Base-by-base conservation (phyloP, 164 flowering plant genomes). In the Aristolochia contorta region DNA sequence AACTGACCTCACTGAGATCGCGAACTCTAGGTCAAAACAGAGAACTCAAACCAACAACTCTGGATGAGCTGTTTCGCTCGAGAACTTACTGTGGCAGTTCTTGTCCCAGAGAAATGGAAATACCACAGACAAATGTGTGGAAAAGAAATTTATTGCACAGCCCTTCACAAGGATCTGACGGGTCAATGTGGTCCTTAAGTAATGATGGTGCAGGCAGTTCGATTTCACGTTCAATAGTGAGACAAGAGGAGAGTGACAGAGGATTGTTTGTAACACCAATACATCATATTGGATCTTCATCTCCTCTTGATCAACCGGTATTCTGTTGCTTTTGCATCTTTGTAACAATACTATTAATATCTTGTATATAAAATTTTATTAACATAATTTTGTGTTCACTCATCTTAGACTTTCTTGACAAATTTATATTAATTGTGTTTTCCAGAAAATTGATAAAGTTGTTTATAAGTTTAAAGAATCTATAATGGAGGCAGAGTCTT, bases 401-500 rank as follows among this genome's bases (percentile, higher is more conserved):
- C 43, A 6, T 58, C 19, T 19, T n/a, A 58, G 2, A 20, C 9
- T 19, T 7, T 16, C 27, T 54, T 54, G 12, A 21, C 22, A 24
- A 20, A 23, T 24, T 15, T 16, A 54, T 14, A 10, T 6, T 14
- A 5, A 2, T 16, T 60, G 55, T 21, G 8, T 23, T 19, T 18
- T 12, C n/a, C 21, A 20, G 52, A 49, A 20, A 23, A 3, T 19
- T 19, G 30, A 53, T 53, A 4, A 21, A 8, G 23, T 13, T 53
- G 27, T 56, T 56, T 66, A 14, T 47, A 79, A 77, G 61, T 71
- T 83, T 65, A 63, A 72, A 58, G 82, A 77, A 69, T 78, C 79
- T 21, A 74, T 79, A 73, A 63, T 56, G 8, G 93, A 87, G 53
- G 85, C 84, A 32, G 75, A 74, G 43, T 70, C 54, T 56, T 74